phyloP scores from a whole-genome alignment of 169 alveolate genomes.

The Eimeria brunetti region DNA sequence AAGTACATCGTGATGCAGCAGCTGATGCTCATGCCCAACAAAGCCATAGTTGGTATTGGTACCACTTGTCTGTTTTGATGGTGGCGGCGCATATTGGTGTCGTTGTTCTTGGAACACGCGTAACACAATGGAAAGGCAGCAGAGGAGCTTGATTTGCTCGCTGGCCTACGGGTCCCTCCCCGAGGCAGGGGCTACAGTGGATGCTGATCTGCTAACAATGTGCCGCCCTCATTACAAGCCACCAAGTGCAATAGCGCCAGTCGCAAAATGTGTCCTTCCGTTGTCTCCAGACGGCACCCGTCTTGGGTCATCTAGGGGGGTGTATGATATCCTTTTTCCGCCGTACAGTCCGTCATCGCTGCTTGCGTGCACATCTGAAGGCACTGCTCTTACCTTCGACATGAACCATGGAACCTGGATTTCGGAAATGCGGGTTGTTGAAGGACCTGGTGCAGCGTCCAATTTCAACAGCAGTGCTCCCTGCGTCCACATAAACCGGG shows the following conservation, averaged over 20 bases:
- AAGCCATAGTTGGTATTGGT: background rate
- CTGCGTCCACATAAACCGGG: conserved; percentile 37
- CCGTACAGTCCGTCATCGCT: conserved; percentile 25
- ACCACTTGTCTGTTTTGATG: background rate
- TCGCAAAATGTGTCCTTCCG: conserved; percentile 16
- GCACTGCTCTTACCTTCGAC: conserved; percentile 27
- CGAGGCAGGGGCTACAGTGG: conserved; percentile 67
- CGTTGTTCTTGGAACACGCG: background rate
- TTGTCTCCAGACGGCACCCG: background rate
- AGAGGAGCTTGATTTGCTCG: background rate
- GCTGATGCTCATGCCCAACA: background rate
- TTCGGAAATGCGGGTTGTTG: conserved; percentile 39
- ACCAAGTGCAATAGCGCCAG: conserved; percentile 44
- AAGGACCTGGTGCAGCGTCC: background rate
- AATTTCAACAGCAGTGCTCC: background rate
- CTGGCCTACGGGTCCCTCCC: conserved; percentile 63
- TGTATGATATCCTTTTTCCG: conserved; percentile 14
- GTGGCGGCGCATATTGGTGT: background rate
- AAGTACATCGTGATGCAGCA: conserved; percentile 13
- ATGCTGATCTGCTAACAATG: conserved; percentile 1
- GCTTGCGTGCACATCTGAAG: conserved; percentile 45
- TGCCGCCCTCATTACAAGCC: conserved; percentile 68
- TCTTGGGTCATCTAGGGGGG: background rate
- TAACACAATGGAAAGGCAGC: conserved; percentile 21
- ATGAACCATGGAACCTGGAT: conserved; percentile 29